Base-by-base conservation (phyloP, 2,329 filamentous ascomycete genomes). In the Paracorniculantispora psalliotae region DNA sequence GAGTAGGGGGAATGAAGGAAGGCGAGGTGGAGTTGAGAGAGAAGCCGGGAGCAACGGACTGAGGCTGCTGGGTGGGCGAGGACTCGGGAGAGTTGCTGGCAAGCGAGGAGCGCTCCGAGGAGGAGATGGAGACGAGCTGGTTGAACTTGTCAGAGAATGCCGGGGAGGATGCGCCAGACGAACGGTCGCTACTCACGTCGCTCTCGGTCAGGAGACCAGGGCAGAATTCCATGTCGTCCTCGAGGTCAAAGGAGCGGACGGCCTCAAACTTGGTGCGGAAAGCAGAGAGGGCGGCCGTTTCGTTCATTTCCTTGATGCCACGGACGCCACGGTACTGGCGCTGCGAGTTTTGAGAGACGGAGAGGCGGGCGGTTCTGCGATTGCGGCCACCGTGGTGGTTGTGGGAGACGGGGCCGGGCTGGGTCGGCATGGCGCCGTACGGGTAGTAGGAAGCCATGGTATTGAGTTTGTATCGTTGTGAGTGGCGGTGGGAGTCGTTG, bases 201-300 rank as follows among this genome's bases (percentile, higher is more conserved):
- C 84, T 92, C 77, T 97, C 92, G 37, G 92, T 96, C 78, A 97
- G 80, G 67, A 97, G 83, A 72, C 88, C 87, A 63, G 93, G 93
- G 77, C 92, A 97, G 75, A 97, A 97, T 75, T 96, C 89, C 77
- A 96, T 83, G 73, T 97, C 93, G 72, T 97, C 93, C 70, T 97
- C 93, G 63, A 97, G 82, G 67, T 97, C 93, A 70, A 97, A 97
- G 10, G 92, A 96, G 61, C 92, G 86, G 61, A 90, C 91, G 64
- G 91, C 90, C 77, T 97, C 92, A 67, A 96, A 96, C 70, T 92
- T 88, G 66, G 85, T 85, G 67, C 93, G 89, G 79, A 96, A 97
- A 63, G 87, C 85, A 62, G 83, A 82, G 61, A 96, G 80, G 53
- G 87, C 84, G 21, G 86, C 85, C n/a, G 88, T 82, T 74, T 96